These are phyloP conservation scores for Wickerhamiella australiensis DNA, from an alignment of 805 yeast genomes.

Conservation along the genomic window DNA sequence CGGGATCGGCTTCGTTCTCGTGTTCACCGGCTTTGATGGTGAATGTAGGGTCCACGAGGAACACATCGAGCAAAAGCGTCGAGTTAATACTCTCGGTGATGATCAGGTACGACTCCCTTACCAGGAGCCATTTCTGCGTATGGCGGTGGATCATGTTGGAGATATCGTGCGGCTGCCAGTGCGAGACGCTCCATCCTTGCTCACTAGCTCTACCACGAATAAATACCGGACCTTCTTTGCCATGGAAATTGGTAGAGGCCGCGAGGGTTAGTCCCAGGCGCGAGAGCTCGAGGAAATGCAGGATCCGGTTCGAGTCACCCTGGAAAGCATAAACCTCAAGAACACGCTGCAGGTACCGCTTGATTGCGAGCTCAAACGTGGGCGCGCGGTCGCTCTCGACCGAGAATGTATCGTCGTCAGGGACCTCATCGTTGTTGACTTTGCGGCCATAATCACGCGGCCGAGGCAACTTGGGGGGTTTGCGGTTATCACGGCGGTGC, in stretches of 20 bases:
- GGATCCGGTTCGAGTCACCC: conserved; percentile 70
- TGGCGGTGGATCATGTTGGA: conserved; percentile 84
- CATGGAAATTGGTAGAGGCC: conserved; percentile 67
- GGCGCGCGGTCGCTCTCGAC: conserved; percentile 2
- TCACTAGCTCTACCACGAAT: conserved; percentile 72
- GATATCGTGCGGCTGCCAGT: conserved; percentile 64
- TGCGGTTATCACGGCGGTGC: conserved; percentile 23
- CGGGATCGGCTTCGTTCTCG: conserved; percentile 1
- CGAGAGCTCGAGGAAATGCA: conserved; percentile 82
- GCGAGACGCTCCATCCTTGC: conserved; percentile 95
- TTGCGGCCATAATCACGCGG: conserved; percentile 11
- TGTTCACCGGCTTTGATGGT: conserved; percentile 30
- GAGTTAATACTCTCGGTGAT: conserved; percentile 78
- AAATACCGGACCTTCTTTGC: conserved; percentile 79
- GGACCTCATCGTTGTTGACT: conserved; percentile 1
- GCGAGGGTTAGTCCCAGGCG: conserved; percentile 75
- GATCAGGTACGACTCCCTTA: conserved; percentile 72
- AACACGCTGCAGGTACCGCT: conserved; percentile 54
- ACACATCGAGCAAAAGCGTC: conserved; percentile 83
- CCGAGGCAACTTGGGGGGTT: conserved; percentile 37
- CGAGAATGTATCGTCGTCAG: conserved; percentile 4
- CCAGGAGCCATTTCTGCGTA: conserved; percentile 81
- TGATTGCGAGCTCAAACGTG: conserved; percentile 33
- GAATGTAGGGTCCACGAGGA: conserved; percentile 71
- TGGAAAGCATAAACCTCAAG: conserved; percentile 48